phyloP scores from a whole-genome alignment of 495 filamentous ascomycete species.

The Lasiosphaeria miniovina region DNA sequence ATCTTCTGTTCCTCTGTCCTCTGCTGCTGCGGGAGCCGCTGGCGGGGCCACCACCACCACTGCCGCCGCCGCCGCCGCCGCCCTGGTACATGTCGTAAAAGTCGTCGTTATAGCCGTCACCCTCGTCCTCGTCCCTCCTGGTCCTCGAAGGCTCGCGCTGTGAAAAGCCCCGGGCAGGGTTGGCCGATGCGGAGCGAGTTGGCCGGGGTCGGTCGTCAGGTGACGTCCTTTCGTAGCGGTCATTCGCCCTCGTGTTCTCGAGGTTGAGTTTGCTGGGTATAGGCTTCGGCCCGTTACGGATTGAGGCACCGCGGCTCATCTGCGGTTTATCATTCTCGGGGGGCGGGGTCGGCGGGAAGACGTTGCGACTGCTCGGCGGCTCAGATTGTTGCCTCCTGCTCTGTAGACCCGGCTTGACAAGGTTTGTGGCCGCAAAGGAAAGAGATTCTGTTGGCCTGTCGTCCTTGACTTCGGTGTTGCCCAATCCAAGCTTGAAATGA shows the following conservation, averaged over 20 bases:
- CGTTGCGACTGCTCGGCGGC: constrained; percentile 70
- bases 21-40: constrained; percentile 34
- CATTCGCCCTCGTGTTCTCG: constrained; percentile 43
- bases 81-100: constrained; percentile 66
- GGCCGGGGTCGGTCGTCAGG: constrained; percentile 43
- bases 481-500: constrained; percentile 5
- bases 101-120: constrained; percentile 61
- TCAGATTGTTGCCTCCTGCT: constrained; percentile 84
- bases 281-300: constrained; percentile 53
- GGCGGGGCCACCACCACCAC: constrained; percentile 4
- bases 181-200: constrained; percentile 34
- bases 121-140: constrained; percentile 51
- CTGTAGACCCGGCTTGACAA: constrained; percentile 78
- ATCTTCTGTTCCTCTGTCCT: constrained; percentile 21
- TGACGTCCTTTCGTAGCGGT: constrained; percentile 49
- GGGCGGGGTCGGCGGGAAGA: constrained; percentile 94
- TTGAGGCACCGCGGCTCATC: constrained; percentile 51
- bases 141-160: constrained; percentile 33
- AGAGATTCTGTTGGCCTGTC: constrained; percentile 75
- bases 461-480: constrained; percentile 47
- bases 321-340: constrained; percentile 71
- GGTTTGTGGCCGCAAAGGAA: constrained; percentile 85
- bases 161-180: constrained; percentile 49
- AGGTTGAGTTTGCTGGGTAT: constrained; percentile 54
- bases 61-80: constrained; percentile 23